Base-by-base conservation (phyloP, 805 yeast genomes). In the Kregervanrija fluxuum region DNA sequence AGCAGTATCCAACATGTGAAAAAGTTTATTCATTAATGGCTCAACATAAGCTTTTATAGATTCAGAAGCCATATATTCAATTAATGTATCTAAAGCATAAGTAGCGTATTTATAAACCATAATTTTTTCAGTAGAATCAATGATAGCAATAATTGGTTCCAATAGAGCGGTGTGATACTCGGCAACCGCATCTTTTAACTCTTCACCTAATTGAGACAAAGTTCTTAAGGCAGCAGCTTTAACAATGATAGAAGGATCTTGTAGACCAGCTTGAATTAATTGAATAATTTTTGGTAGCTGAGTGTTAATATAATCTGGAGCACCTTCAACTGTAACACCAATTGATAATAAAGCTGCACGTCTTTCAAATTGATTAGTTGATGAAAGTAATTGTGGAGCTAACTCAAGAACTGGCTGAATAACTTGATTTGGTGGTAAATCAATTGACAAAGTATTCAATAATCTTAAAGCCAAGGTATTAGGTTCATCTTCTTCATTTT, bases 391-490 rank as follows among this genome's bases (percentile, higher is more conserved):
- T 37, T 74, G 60, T 38, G 77, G 74, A 50, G 85, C 64, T 52
- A 74, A 76, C 52, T 80, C 85, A 49, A 88, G 72, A 50, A 91
- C 73, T 37, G 96, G 91, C 51, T 73, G 75, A 52, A 90, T 80
- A 45, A 86, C 95, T 65, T 93, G 99, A 37, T 88, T 77, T 41
- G 98, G 96, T 43, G 99, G 96, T 57, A 93, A 73, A 58, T 83
- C 89, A 38, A 82, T 70, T 13, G 98, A 78, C 53, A 91, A 79
- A 58, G 78, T 77, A 43, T 87, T 85, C 43, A 93, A 64, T 47
- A 91, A 70, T 67, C 95, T 79, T 55, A 89, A 73, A 12, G 95
- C 95, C 52, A 88, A 74, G 41, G 83, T 65, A 37, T 80, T 66
- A 45, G 96, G 95, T 44, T 81, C 75, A 57, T 80, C 84, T 66